Evolutionary conservation across 106 monocot genomes (phyloP).

Genomic region (Apostasia ramifera): DNA sequence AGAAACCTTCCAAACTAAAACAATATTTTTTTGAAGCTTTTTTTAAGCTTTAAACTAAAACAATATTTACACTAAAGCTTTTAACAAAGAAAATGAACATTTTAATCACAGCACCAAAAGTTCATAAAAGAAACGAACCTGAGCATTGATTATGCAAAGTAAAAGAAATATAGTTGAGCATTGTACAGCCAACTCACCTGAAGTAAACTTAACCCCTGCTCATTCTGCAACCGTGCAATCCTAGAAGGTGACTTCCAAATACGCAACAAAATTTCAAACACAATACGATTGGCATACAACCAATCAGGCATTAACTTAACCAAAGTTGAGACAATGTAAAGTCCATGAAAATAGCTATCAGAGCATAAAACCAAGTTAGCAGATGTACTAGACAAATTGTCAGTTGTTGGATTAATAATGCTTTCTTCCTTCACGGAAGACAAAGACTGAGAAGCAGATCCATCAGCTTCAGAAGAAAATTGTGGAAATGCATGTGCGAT

Average conservation of each 20-base stretch:
- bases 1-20: no score
- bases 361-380: slow-evolving; percentile 28
- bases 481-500: slow-evolving; percentile 77
- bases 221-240: slow-evolving; percentile 75
- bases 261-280: slow-evolving; percentile 76
- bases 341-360: slow-evolving; percentile 93
- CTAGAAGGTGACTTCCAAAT: slow-evolving; percentile 93
- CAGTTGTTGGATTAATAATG: slow-evolving; percentile 28
- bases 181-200: slow-evolving; percentile 41
- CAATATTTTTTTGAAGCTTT: no score
- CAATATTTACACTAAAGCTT: no score
- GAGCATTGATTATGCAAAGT: not conserved
- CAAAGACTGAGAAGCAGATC: slow-evolving; percentile 29
- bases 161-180: not conserved
- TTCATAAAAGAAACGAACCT: not conserved
- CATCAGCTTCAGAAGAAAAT: slow-evolving; percentile 38
- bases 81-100: no score
- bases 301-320: slow-evolving; percentile 96
- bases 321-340: slow-evolving; percentile 69
- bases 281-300: slow-evolving; percentile 70
- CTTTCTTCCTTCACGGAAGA: slow-evolving; percentile 51
- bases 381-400: slow-evolving; percentile 24
- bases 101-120: no score
- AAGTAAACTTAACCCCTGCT: slow-evolving; percentile 78
- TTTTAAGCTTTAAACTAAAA: no score